These are phyloP conservation scores for Lactuca sativa DNA, from an alignment of 129 eudicot genomes.

Conservation along the genomic window DNA sequence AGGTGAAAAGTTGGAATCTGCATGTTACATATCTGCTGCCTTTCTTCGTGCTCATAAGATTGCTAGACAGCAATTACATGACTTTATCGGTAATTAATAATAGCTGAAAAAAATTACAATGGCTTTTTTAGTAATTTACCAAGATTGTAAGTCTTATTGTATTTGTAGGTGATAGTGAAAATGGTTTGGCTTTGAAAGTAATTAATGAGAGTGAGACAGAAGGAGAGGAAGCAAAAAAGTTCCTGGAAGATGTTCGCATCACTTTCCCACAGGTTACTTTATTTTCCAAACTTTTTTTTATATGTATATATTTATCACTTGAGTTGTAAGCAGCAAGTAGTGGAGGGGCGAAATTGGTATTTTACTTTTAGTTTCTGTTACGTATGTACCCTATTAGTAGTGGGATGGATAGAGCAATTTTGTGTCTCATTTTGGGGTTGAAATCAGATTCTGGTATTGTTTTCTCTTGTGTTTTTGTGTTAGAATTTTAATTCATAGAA, in stretches of 20 bases:
- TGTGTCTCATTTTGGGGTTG: no score
- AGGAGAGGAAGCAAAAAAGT: slow-evolving; percentile 76
- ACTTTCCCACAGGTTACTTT: slow-evolving; percentile 79
- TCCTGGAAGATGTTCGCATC: slow-evolving; percentile 85
- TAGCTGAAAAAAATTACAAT: not conserved
- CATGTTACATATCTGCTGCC: slow-evolving; percentile 88
- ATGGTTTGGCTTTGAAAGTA: slow-evolving; percentile 44
- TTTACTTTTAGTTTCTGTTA: no score
- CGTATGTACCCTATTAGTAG: no score
- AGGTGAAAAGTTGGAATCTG: slow-evolving; percentile 80
- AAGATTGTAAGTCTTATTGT: not conserved
- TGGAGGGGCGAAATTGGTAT: no score
- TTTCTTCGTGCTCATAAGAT: slow-evolving; percentile 92
- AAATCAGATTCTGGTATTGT: no score
- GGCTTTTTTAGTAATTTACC: not conserved
- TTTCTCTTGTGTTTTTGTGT: not conserved
- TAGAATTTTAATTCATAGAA: not conserved
- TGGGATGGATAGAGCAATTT: no score
- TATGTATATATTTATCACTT: no score
- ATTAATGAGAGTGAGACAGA: slow-evolving; percentile 80
- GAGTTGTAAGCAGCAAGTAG: no score
- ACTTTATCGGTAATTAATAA: slow-evolving; percentile 67
- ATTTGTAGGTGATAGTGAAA: slow-evolving; percentile 75
- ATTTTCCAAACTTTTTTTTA: no score
- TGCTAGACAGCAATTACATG: slow-evolving; percentile 74